Base-by-base conservation (phyloP, 805 yeast genomes). In the Lipomyces starkeyi region DNA sequence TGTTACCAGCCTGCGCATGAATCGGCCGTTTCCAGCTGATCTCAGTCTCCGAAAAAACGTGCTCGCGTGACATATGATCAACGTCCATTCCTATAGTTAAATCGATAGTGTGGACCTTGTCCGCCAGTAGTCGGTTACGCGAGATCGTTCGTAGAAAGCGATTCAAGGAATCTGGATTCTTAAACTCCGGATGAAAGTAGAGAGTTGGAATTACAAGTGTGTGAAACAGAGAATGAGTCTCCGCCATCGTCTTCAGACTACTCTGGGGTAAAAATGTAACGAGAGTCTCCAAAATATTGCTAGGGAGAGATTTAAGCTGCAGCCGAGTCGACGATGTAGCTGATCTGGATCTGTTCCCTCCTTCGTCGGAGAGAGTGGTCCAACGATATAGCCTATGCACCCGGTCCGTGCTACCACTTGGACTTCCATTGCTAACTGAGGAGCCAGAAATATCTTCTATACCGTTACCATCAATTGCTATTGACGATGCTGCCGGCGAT, bases 141-240 rank as follows among this genome's bases (percentile, higher is more conserved):
- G 56, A 53, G 32, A 53, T 14, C 20, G 56, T 53, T 14, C 56
- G 56, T n/a, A 53, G 27, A 27, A 53, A 53, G 27, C 32, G 32
- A 53, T 22, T 53, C 27, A 53, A 27, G 17, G 56, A 53, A 53
- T 53, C 56, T 7, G 56, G 56, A 53, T 53, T 25, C 56, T 27
- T 53, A 13, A 53, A 27, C 20, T 53, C 56, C 5, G 56, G 56
- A 3, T 53, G 27, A 53, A 13, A 2, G 27, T 53, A 53, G n/a
- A 53, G 29, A n/a, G 34, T 53, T 27, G 56, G 56, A 27, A 27
- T 53, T 25, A 53, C 56, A 25, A 53, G 56, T 6, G 56, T 25
- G 29, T 53, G 27, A 53, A 53, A 53, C 7, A 53, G n/a, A 22
- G 56, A 53, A 53, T 53, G 13, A 22, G 56, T 53, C n/a, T 53